Base-by-base conservation (phyloP, 495 filamentous ascomycete genomes). In the Penicillium flavigenum region DNA sequence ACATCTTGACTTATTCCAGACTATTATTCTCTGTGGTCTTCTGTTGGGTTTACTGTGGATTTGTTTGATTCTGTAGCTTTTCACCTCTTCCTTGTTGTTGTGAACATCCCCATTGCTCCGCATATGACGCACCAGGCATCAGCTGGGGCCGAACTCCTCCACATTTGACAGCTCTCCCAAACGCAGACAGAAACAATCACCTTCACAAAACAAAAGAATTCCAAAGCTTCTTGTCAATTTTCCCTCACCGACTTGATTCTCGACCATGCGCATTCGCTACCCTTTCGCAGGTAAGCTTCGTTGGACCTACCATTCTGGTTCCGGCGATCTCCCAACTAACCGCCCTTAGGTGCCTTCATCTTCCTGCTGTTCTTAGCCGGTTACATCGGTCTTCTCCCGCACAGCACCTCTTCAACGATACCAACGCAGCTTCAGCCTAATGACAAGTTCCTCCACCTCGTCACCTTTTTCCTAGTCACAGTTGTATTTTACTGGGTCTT, bases 401-500 rank as follows among this genome's bases (percentile, higher is more conserved):
- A 80, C 57, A 73, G 66, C 65, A 61, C 69, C 70, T 92, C 75
- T 60, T 83, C 77, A 64, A 83, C 70, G 71, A 92, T 75, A 71
- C 87, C 75, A 66, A 83, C 87, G 56, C 83, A 94, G 27, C 63
- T 88, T 53, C 80, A 82, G 54, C 79, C 79, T 56, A 91, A 92
- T 79, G 92, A 96, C 82, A 96, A 97, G 74, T 77, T 89, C 69
- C 84, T 99, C 26, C 95, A 98, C 71, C 78, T 91, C 65, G 44
- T 93, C 47, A 90, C 88, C 59, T 97, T 99, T 79, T 95, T 97
- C 83, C 62, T 88, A 55, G 77, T 99, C 24, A 93, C 95, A 12
- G 61, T 89, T 38, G 76, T 79, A 63, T 98, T 97, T 82, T 99
- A 99, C 85, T 99, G 93, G 92, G 88, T 96, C 66, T 72, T 96